A percentile compares a stretch with the other conserved stretches of the same genome.
Conservation (phyloP, 495 filamentous ascomycete species). For the Aspergillus cavernicola region DNA sequence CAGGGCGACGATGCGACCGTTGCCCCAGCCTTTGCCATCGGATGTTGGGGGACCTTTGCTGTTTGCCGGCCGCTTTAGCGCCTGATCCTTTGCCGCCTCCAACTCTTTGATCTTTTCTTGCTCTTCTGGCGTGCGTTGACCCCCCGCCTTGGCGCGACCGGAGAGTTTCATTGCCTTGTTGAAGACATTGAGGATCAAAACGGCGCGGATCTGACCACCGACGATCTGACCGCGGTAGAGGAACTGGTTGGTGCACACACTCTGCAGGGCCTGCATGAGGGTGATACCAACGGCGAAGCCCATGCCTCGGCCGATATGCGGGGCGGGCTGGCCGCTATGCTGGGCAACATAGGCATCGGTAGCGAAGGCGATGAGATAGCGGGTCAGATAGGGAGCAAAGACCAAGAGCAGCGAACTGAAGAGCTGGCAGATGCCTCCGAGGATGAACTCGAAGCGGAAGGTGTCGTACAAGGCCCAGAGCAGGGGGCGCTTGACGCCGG, state of each 20-base stretch:
- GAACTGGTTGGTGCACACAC: conserved; percentile 73
- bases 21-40: conserved; percentile 80
- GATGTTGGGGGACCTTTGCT: conserved; percentile 33
- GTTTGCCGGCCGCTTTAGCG: conserved; percentile 32
- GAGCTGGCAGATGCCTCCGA: conserved; percentile 77
- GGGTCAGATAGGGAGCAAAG: conserved; percentile 67
- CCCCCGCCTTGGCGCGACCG: conserved; percentile 69
- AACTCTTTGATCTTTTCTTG: conserved; percentile 21
- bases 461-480: conserved; percentile 82
- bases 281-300: conserved; percentile 75
- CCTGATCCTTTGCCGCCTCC: conserved; percentile 42
- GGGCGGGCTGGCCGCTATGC: conserved; percentile 41
- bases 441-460: conserved; percentile 78
- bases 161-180: conserved; percentile 82
- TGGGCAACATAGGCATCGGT: conserved; percentile 67
- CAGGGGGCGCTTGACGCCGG: conserved; percentile 71
- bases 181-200: conserved; percentile 71
- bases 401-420: conserved; percentile 65
- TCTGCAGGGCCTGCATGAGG: conserved; percentile 69
- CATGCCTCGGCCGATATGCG: conserved; percentile 62
- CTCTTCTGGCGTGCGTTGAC: conserved; percentile 42
- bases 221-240: conserved; percentile 79
- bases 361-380: conserved; percentile 78
- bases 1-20: conserved; percentile 82
- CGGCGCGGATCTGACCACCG: conserved; percentile 71